These are phyloP conservation scores for Lentinula novae-zelandiae DNA, from an alignment of 1,284 basidiomycete genomes.

Conservation along the genomic window DNA sequence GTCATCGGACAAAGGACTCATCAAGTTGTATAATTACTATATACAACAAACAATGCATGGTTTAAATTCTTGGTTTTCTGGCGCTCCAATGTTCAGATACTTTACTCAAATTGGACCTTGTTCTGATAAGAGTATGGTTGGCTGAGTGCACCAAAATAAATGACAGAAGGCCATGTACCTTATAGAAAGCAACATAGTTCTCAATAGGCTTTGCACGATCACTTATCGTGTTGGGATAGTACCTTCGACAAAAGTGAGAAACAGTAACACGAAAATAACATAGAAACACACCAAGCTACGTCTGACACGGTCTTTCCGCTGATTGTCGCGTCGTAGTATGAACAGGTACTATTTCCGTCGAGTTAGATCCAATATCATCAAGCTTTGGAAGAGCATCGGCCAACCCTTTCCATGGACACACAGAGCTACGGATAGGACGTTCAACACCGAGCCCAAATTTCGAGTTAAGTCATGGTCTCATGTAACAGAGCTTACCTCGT, in stretches of 20 bases:
- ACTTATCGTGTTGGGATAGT: conserved; percentile 48
- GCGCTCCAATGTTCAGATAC: not conserved
- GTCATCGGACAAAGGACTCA: not conserved
- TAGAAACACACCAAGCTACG: conserved; percentile 51
- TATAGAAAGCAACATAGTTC: conserved; percentile 63
- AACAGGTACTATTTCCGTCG: conserved; percentile 41
- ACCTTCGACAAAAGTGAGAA: conserved; percentile 36
- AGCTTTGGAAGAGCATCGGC: conserved; percentile 10
- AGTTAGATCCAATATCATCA: conserved; percentile 6
- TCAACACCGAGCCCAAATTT: conserved; percentile 2
- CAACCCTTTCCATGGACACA: conserved; percentile 68
- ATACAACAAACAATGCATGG: not conserved
- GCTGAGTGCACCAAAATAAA: not conserved
- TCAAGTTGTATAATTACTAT: not conserved
- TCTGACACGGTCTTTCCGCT: conserved; percentile 48
- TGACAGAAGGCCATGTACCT: conserved; percentile 31
- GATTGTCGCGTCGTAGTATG: conserved; percentile 55
- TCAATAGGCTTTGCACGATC: conserved; percentile 53
- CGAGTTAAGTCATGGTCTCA: not conserved
- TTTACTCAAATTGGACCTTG: conserved; percentile 9
- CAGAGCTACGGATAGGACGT: conserved; percentile 31
- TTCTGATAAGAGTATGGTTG: not conserved
- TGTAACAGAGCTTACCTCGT: conserved; percentile 38
- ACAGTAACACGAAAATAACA: not conserved
- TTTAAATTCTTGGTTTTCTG: not conserved